These are phyloP conservation scores for Neckera pumila DNA, from an alignment of 225 moss, liverwort and hornwort species.

Conservation along the genomic window DNA sequence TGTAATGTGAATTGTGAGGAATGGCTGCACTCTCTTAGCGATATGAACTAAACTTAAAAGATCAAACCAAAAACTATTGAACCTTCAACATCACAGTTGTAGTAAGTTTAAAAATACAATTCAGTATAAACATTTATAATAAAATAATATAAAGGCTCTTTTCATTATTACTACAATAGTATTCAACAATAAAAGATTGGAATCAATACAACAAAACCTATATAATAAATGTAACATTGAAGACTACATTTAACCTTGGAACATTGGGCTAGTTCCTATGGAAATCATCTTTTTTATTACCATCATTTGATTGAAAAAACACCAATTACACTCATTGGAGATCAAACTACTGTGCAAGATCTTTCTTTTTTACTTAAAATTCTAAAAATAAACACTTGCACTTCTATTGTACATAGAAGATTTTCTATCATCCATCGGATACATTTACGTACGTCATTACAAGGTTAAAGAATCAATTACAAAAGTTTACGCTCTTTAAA, in stretches of 20 bases:
- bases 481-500: constrained; percentile 16
- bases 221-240: not conserved
- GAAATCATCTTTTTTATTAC: not conserved
- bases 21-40: too few relatives aligned
- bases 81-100: not conserved
- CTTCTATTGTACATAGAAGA: fast-evolving
- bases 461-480: not conserved
- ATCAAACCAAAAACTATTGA: too few relatives aligned
- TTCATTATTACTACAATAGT: not conserved
- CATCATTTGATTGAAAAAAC: not conserved
- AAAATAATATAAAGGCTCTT: not conserved
- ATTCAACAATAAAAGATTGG: not conserved
- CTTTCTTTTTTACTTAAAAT: too few relatives aligned
- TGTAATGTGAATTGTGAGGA: not conserved
- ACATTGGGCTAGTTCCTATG: too few relatives aligned
- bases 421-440: fast-evolving
- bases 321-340: not conserved
- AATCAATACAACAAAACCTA: not conserved
- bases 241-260: not conserved
- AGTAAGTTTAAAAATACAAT: not conserved
- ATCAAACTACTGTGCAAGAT: not conserved
- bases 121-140: not conserved
- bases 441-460: fast-evolving
- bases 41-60: not conserved
- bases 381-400: fast-evolving